These are phyloP conservation scores for Hypoxylon lienhwacheense DNA, from an alignment of 495 filamentous ascomycete genomes.

Conservation along the genomic window DNA sequence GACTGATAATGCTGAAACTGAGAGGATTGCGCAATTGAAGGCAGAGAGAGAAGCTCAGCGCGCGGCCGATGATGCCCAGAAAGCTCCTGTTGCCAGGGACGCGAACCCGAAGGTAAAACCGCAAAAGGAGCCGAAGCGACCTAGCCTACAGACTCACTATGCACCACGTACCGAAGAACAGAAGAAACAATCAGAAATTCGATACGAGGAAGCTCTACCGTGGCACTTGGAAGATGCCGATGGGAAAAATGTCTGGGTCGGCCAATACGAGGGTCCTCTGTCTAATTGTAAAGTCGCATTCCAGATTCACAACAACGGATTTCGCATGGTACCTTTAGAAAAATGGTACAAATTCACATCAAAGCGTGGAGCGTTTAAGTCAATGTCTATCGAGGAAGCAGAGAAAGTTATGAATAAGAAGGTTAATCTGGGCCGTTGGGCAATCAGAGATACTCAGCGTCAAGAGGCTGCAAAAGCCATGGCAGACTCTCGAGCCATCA, in stretches of 20 bases:
- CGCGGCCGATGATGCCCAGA: slow-evolving; percentile 81
- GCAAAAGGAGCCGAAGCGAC: slow-evolving; percentile 72
- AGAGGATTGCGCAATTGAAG: slow-evolving; percentile 62
- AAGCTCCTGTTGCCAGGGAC: slow-evolving; percentile 67
- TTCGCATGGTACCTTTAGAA: slow-evolving; percentile 87
- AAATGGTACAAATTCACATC: slow-evolving; percentile 92
- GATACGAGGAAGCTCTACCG: slow-evolving; percentile 92
- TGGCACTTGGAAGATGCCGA: slow-evolving; percentile 98
- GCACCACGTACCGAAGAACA: slow-evolving; percentile 63
- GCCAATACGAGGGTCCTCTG: slow-evolving; percentile 81
- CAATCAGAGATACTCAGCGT: slow-evolving; percentile 66
- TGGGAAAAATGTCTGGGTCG: slow-evolving; percentile 89
- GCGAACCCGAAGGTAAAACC: slow-evolving; percentile 60
- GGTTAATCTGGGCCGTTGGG: slow-evolving; percentile 72
- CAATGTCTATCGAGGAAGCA: slow-evolving; percentile 78
- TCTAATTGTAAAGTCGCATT: slow-evolving; percentile 77
- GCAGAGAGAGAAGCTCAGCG: slow-evolving; percentile 79
- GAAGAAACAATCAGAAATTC: slow-evolving; percentile 73
- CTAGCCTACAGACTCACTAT: slow-evolving; percentile 57
- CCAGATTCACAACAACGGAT: slow-evolving; percentile 63
- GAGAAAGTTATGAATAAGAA: slow-evolving; percentile 77
- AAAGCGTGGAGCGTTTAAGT: slow-evolving; percentile 76
- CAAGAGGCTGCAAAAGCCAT: slow-evolving; percentile 53
- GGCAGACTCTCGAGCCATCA: slow-evolving; percentile 50
- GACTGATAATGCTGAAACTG: slow-evolving; percentile 68